Evolutionary conservation across 2,329 filamentous ascomycete species (phyloP).

Genomic region (Alternaria sp.): DNA sequence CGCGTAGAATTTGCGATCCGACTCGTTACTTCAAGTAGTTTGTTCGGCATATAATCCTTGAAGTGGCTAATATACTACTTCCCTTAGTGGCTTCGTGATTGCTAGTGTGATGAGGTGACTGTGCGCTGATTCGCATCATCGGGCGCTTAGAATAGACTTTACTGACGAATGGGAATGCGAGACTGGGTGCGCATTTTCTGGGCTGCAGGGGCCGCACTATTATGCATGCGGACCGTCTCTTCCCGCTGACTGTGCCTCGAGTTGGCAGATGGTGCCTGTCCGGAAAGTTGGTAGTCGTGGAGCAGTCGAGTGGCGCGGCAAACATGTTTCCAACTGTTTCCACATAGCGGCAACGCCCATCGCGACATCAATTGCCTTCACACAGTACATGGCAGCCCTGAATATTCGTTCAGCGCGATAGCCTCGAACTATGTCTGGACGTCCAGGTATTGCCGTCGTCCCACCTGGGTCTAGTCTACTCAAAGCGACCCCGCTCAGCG

Average conservation of each 20-base stretch:
- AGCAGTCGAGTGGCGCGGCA: constrained; percentile 15
- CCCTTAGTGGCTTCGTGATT: constrained; percentile 7
- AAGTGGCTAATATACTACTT: neutral
- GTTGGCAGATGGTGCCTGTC: constrained; percentile 17
- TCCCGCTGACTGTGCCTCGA: constrained; percentile 36
- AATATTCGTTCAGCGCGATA: neutral
- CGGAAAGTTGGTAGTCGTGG: constrained; percentile 9
- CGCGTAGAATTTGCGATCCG: constrained; percentile 23
- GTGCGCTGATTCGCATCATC: constrained; percentile 15
- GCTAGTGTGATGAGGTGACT: constrained; percentile 21
- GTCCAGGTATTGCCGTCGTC: constrained; percentile 8
- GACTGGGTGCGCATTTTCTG: constrained; percentile 13
- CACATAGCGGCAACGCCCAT: neutral
- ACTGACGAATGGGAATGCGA: constrained; percentile 17
- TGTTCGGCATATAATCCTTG: neutral
- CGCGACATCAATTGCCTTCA: neutral
- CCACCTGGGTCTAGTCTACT: constrained; percentile 18
- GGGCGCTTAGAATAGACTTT: constrained; percentile 25
- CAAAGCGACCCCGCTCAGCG: constrained; percentile 44
- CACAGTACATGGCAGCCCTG: neutral
- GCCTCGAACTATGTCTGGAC: constrained; percentile 11
- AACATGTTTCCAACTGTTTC: constrained; percentile 25
- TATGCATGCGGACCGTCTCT: constrained; percentile 35
- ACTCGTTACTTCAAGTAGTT: constrained; percentile 2
- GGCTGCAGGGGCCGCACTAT: constrained; percentile 22